phyloP scores from a whole-genome alignment of 805 yeast genomes.

The Lachancea sp. region DNA sequence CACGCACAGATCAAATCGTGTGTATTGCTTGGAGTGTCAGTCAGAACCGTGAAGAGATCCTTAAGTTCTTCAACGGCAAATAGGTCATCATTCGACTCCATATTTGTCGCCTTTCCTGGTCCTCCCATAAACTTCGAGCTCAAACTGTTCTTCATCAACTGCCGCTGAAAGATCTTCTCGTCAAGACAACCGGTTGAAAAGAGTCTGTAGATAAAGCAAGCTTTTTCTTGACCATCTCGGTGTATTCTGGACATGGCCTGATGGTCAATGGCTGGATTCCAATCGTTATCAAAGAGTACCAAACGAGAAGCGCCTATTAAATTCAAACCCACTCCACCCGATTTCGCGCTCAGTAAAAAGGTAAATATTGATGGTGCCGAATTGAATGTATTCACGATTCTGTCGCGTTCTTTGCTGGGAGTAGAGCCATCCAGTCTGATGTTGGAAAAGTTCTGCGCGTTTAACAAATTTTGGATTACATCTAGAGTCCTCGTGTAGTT shows the following conservation, averaged over 20 bases:
- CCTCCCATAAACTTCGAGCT: slow-evolving; percentile 62
- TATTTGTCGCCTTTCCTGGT: slow-evolving; percentile 17
- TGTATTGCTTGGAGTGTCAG: slow-evolving; percentile 53
- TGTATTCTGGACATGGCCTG: slow-evolving; percentile 96
- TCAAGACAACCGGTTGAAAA: slow-evolving; percentile 87
- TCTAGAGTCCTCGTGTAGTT: slow-evolving; percentile 86
- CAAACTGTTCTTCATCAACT: slow-evolving; percentile 72
- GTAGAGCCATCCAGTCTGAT: slow-evolving; percentile 81
- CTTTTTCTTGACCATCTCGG: slow-evolving; percentile 81
- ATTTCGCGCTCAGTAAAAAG: slow-evolving; percentile 76
- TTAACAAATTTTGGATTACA: slow-evolving; percentile 53
- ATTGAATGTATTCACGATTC: slow-evolving; percentile 66
- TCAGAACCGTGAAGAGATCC: slow-evolving; percentile 62
- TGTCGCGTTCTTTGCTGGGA: slow-evolving; percentile 56
- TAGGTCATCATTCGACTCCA: slow-evolving; percentile 48
- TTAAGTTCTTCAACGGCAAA: slow-evolving; percentile 64
- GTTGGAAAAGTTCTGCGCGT: slow-evolving; percentile 43
- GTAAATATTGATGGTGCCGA: slow-evolving; percentile 43
- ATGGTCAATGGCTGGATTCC: slow-evolving; percentile 91
- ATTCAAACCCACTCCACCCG: slow-evolving; percentile 93
- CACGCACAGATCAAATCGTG: slow-evolving; percentile 73
- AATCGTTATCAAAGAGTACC: slow-evolving; percentile 84
- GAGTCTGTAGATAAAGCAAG: slow-evolving; percentile 75
- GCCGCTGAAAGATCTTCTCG: slow-evolving; percentile 90
- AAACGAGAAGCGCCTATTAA: slow-evolving; percentile 84